Evolutionary conservation across 164 flowering plant species (phyloP).

Genomic region (Chloranthus sessilifolius): DNA sequence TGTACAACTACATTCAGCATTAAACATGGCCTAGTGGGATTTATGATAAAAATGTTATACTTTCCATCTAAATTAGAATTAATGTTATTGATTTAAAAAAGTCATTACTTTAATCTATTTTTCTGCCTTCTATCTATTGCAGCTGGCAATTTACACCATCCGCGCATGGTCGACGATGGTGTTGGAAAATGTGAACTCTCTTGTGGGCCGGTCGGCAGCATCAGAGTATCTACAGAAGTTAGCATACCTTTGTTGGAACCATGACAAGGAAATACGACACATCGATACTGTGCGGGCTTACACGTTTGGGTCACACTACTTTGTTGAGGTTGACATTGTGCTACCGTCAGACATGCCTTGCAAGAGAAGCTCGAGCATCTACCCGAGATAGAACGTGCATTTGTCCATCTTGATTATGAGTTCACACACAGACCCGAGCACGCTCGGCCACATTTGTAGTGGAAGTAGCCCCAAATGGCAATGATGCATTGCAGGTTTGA

Average conservation of each 20-base stretch:
- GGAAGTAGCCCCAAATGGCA: neutral
- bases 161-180: slow-evolving; percentile 66
- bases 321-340: slow-evolving; percentile 84
- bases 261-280: slow-evolving; percentile 61
- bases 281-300: slow-evolving; percentile 87
- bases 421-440: slow-evolving; percentile 74
- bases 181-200: slow-evolving; percentile 58
- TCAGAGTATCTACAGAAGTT: slow-evolving; percentile 62
- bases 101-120: neutral
- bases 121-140: no score
- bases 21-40: no score
- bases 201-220: slow-evolving; percentile 73
- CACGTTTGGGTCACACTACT: slow-evolving; percentile 68
- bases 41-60: no score
- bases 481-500: slow-evolving; percentile 1
- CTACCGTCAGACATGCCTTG: slow-evolving; percentile 62
- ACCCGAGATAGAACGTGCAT: slow-evolving; percentile 72
- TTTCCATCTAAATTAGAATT: no score
- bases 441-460: neutral
- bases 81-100: neutral
- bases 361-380: slow-evolving; percentile 84
- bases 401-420: slow-evolving; percentile 78
- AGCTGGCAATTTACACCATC: slow-evolving; percentile 77
- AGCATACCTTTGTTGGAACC: slow-evolving; percentile 79
- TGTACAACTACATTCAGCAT: no score